A percentile compares a stretch with the other conserved stretches of the same genome.
Evolutionary conservation across 768 basidiomycete genomes (phyloP).

Genomic region (Agaricus subrufescens): DNA sequence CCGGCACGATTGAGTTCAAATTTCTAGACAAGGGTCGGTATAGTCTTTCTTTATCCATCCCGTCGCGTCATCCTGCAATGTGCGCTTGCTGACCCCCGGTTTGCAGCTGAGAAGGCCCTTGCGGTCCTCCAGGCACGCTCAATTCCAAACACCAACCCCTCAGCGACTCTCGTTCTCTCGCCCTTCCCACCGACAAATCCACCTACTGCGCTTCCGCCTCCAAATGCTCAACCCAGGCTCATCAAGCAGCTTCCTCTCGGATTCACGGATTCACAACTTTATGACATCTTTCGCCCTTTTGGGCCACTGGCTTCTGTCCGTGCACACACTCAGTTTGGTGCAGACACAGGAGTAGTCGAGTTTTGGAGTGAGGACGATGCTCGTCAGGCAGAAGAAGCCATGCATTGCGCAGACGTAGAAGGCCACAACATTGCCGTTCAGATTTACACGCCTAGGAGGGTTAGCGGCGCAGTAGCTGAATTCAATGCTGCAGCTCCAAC

Average conservation of each 20-base stretch:
- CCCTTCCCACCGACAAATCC: constrained; percentile 81
- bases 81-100: constrained; percentile 6
- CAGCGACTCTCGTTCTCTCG: constrained; percentile 64
- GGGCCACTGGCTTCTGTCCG: constrained; percentile 80
- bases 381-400: constrained; percentile 66
- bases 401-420: constrained; percentile 81
- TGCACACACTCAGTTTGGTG: constrained; percentile 69
- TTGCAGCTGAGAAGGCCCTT: constrained; percentile 81
- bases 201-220: constrained; percentile 70
- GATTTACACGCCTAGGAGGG: constrained; percentile 64
- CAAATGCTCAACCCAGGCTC: constrained; percentile 72
- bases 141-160: constrained; percentile 55
- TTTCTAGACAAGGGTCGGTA: constrained; percentile 71
- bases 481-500: constrained; percentile 72
- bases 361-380: constrained; percentile 90
- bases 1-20: constrained; percentile 82
- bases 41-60: background rate
- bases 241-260: constrained; percentile 77
- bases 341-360: constrained; percentile 75
- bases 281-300: constrained; percentile 79
- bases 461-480: constrained; percentile 50
- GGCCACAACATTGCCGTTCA: constrained; percentile 85
- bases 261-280: constrained; percentile 69
- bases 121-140: constrained; percentile 77
- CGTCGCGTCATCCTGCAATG: background rate